Evolutionary conservation across 164 flowering plant genomes (phyloP).

Genomic region (Stephania yunnanensis): DNA sequence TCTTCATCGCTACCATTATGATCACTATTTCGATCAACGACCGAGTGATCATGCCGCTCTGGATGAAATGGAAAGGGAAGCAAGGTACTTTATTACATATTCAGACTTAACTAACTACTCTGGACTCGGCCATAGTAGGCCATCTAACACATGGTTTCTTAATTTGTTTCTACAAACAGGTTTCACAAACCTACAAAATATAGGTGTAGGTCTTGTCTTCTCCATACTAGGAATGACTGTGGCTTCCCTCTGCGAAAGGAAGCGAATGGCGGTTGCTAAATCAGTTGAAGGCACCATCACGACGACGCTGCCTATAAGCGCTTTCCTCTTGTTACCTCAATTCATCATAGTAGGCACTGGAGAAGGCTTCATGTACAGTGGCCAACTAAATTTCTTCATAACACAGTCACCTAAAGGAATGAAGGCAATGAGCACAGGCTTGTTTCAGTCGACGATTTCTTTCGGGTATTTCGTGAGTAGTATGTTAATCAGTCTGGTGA

Average conservation of each 20-base stretch:
- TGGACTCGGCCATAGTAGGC: neutral
- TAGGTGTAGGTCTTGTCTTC: constrained; percentile 58
- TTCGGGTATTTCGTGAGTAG: constrained; percentile 81
- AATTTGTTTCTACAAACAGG: constrained; percentile 30
- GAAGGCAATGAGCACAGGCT: constrained; percentile 95
- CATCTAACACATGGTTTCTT: neutral
- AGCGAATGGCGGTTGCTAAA: constrained; percentile 53
- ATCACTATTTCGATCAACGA: constrained; percentile 59
- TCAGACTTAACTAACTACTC: too few species aligned
- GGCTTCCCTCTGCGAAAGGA: constrained; percentile 57
- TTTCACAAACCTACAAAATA: constrained; percentile 64
- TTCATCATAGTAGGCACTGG: constrained; percentile 80
- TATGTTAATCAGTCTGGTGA: constrained; percentile 59
- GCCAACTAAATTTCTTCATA: constrained; percentile 93
- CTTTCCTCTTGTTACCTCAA: constrained; percentile 70
- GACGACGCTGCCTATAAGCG: constrained; percentile 47
- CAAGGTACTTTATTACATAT: constrained; percentile 38
- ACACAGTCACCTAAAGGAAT: constrained; percentile 83
- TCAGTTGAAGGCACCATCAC: constrained; percentile 11
- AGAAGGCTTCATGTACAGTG: constrained; percentile 90
- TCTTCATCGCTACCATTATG: constrained; percentile 69
- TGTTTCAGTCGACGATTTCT: constrained; percentile 73
- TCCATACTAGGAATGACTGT: constrained; percentile 67
- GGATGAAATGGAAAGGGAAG: constrained; percentile 72
- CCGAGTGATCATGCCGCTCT: constrained; percentile 63